Conservation (phyloP, 257 asterid genomes). For the Nicotiana tomentosiformis region DNA sequence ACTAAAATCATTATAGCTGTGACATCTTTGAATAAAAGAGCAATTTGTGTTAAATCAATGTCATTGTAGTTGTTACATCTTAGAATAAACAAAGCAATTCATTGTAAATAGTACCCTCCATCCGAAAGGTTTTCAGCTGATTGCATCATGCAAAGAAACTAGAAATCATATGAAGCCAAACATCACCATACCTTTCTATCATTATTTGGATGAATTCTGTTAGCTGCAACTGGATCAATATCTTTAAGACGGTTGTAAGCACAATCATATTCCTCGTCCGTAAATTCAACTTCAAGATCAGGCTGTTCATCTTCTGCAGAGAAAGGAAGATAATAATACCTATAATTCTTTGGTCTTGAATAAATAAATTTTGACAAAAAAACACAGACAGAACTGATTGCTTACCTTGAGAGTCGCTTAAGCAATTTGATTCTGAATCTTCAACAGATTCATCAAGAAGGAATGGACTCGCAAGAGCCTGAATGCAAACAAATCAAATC, state of each 20-base stretch:
- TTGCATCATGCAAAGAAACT: neutral
- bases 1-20: neutral
- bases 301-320: constrained; percentile 41
- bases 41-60: neutral
- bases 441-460: constrained; percentile 62
- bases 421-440: constrained; percentile 42
- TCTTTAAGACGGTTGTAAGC: constrained; percentile 52
- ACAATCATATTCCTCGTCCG: constrained; percentile 22
- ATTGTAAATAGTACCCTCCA: neutral
- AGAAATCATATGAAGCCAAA: neutral
- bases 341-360: neutral
- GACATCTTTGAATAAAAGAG: neutral
- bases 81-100: no score
- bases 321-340: constrained; percentile 8
- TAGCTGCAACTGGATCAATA: constrained; percentile 80
- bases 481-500: neutral
- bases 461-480: constrained; percentile 93
- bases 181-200: constrained; percentile 61
- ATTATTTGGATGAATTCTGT: constrained; percentile 89
- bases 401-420: constrained; percentile 45
- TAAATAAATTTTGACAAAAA: neutral
- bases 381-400: neutral
- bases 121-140: neutral
- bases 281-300: constrained; percentile 31
- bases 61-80: no score